Conservation (phyloP, 2,329 filamentous ascomycete species). For the Alternaria conjuncta region DNA sequence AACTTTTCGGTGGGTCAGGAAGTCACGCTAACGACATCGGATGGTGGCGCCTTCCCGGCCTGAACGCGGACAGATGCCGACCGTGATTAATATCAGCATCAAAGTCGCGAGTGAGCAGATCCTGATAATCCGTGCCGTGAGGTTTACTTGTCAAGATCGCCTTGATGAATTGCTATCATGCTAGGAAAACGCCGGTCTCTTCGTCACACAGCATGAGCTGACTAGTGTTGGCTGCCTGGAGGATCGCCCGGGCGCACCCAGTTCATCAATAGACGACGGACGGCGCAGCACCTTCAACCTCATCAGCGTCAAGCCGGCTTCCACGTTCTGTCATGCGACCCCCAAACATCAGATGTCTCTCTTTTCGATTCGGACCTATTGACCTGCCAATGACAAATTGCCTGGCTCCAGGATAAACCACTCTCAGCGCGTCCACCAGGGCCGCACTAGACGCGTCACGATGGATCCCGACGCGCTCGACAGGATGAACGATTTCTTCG, state of each 20-base stretch:
- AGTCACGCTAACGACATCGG: slow-evolving; percentile 16
- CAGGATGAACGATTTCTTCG: slow-evolving; percentile 44
- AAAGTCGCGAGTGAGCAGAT: not conserved
- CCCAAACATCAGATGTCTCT: slow-evolving; percentile 2
- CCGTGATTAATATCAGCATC: slow-evolving; percentile 4
- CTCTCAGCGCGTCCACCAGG: slow-evolving; percentile 5
- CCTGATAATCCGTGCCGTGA: not conserved
- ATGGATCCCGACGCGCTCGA: slow-evolving; percentile 26
- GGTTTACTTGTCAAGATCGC: not conserved
- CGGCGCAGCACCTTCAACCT: slow-evolving; percentile 20
- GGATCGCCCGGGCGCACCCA: slow-evolving; percentile 24
- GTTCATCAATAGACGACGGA: slow-evolving; percentile 26
- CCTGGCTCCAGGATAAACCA: slow-evolving; percentile 21
- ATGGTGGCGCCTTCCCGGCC: slow-evolving; percentile 12
- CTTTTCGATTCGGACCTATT: not conserved
- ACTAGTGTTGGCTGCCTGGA: slow-evolving; percentile 25
- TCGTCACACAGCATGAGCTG: not conserved
- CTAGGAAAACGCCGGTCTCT: not conserved
- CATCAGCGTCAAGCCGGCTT: slow-evolving; percentile 17
- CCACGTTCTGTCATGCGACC: slow-evolving; percentile 24
- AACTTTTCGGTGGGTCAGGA: slow-evolving; percentile 30
- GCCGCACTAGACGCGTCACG: slow-evolving; percentile 2
- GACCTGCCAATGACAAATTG: slow-evolving; percentile 9
- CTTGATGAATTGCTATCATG: not conserved
- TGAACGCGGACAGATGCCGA: slow-evolving; percentile 11